A percentile compares a stretch with the other conserved stretches of the same genome.
Evolutionary conservation across 768 basidiomycete species (phyloP).

Genomic region (Suillus subaureus): DNA sequence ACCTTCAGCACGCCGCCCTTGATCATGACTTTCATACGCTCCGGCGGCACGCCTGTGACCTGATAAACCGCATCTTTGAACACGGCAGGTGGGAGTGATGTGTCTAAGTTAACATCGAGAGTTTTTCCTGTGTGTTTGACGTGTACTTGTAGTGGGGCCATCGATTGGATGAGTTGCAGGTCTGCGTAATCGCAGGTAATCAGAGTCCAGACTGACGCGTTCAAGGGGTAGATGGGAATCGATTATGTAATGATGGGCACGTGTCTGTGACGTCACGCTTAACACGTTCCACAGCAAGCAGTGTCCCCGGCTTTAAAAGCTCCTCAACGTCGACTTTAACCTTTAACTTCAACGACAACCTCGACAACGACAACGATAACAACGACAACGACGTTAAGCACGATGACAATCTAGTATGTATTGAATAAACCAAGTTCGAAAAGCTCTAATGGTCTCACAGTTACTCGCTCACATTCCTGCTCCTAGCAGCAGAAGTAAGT

Average conservation of each 20-base stretch:
- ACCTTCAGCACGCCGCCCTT: slow-evolving; percentile 93
- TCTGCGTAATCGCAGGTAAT: slow-evolving; percentile 7
- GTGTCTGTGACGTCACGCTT: slow-evolving; percentile 30
- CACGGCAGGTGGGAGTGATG: slow-evolving; percentile 61
- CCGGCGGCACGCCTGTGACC: slow-evolving; percentile 82
- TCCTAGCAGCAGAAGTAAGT: slow-evolving; percentile 72
- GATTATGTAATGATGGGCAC: slow-evolving; percentile 23
- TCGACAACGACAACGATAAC: background rate
- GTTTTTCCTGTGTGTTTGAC: slow-evolving; percentile 91
- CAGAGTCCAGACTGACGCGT: slow-evolving; percentile 14
- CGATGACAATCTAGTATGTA: slow-evolving; percentile 54
- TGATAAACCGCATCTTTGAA: slow-evolving; percentile 88
- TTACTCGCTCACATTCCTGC: slow-evolving; percentile 79
- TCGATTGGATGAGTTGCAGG: slow-evolving; percentile 27
- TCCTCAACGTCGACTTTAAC: background rate
- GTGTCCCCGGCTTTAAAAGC: background rate
- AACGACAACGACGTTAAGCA: slow-evolving; percentile 9
- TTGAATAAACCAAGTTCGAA: background rate
- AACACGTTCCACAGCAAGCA: slow-evolving; percentile 22
- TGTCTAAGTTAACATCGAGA: slow-evolving; percentile 70
- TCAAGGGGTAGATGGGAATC: slow-evolving; percentile 27
- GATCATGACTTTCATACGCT: slow-evolving; percentile 97
- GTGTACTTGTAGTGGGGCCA: slow-evolving; percentile 74
- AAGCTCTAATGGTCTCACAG: slow-evolving; percentile 36
- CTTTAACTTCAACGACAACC: background rate